phyloP scores from a whole-genome alignment of 306 rosid genomes.

The Luffa aegyptiaca region DNA sequence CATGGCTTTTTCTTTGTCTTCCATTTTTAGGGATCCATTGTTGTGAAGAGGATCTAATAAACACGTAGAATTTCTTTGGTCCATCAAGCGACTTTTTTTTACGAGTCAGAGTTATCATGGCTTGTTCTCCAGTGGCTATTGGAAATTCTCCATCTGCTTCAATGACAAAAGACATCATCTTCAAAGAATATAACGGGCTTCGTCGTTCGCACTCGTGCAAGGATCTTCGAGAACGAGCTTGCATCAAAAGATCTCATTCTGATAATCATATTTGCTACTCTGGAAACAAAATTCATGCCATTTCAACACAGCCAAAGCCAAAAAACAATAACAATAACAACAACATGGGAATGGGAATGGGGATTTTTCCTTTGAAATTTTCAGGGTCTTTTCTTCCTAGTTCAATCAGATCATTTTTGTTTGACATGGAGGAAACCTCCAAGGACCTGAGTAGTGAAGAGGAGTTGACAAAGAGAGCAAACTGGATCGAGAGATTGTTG shows the following conservation, averaged over 20 bases:
- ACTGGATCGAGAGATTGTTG: slow-evolving; percentile 82
- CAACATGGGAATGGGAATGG: slow-evolving; percentile 14
- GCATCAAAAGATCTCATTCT: slow-evolving; percentile 41
- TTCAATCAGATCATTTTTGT: slow-evolving; percentile 41
- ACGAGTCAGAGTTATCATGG: slow-evolving; percentile 31
- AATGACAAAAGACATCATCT: slow-evolving; percentile 24
- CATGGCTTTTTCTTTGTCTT: not conserved
- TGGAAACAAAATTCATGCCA: slow-evolving; percentile 29
- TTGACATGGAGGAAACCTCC: slow-evolving; percentile 57
- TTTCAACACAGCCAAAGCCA: slow-evolving; percentile 36
- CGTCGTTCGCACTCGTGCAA: slow-evolving; percentile 44
- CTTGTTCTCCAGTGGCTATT: slow-evolving; percentile 33
- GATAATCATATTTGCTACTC: slow-evolving; percentile 52
- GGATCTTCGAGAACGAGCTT: slow-evolving; percentile 25
- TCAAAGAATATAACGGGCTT: slow-evolving; percentile 31
- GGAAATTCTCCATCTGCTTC: slow-evolving; percentile 39
- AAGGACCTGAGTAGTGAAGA: slow-evolving; percentile 26
- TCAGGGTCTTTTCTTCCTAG: slow-evolving; percentile 55
- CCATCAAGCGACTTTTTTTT: slow-evolving; percentile 1
- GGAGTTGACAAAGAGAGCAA: slow-evolving; percentile 45
- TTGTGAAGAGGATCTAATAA: not conserved
- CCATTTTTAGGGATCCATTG: not conserved
- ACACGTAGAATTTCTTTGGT: not conserved
- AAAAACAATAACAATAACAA: slow-evolving; percentile 28
- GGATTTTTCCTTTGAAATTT: slow-evolving; percentile 48